A percentile compares a stretch with the other conserved stretches of the same genome.
phyloP scores from a whole-genome alignment of 345 rosid genomes.

The Eucalyptus rudis region DNA sequence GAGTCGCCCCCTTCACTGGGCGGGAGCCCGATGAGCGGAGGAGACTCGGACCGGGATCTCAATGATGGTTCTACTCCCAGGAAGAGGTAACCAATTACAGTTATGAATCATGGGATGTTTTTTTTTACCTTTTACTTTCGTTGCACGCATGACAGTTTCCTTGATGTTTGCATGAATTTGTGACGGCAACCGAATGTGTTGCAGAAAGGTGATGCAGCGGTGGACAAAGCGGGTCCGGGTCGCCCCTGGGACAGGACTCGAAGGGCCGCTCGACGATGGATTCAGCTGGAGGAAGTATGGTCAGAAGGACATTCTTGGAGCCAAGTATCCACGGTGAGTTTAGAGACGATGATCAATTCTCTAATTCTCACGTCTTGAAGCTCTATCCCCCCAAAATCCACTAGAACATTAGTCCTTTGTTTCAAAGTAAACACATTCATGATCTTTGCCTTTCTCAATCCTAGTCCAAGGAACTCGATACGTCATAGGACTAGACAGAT shows the following conservation, averaged over 20 bases:
- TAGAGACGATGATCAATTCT: not conserved
- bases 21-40: constrained; percentile 54
- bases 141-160: not conserved
- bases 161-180: not conserved
- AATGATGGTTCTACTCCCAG: constrained; percentile 15
- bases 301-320: constrained; percentile 79
- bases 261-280: constrained; percentile 75
- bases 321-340: constrained; percentile 57
- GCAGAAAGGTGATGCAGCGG: constrained; percentile 41
- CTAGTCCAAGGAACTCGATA: not conserved
- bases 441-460: not conserved
- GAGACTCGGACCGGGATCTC: constrained; percentile 45
- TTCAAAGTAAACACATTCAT: not conserved
- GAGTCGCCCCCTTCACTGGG: constrained; percentile 28
- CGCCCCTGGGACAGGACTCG: constrained; percentile 32
- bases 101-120: not conserved
- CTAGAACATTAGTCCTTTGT: not conserved
- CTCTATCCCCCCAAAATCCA: not conserved
- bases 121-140: not conserved
- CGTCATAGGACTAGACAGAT: not conserved
- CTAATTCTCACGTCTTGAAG: not conserved
- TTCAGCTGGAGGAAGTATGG: constrained; percentile 93
- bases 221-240: constrained; percentile 48
- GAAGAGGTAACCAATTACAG: constrained; percentile 10
- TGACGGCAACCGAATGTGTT: not conserved